Conservation (phyloP, 1,139 yeast species). For the Nematodospora anomalae region DNA sequence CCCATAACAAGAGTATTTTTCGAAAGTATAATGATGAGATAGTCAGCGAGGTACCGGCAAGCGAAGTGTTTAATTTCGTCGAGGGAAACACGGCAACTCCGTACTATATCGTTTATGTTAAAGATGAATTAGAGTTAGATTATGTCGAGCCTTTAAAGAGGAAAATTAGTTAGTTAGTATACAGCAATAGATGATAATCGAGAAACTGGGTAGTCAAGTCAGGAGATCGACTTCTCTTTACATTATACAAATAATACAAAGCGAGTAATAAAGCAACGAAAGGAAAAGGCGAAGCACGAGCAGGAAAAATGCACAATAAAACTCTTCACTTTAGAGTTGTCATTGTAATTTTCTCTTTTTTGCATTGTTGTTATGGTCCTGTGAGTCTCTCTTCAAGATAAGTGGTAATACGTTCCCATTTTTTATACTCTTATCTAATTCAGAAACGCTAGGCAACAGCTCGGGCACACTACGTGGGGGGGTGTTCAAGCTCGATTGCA, state of each 20-base stretch:
- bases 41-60: conserved; percentile 73
- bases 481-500: conserved; percentile 1
- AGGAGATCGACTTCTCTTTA: too few relatives aligned
- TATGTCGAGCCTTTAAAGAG: conserved; percentile 70
- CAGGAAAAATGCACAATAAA: too few relatives aligned
- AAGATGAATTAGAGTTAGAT: conserved; percentile 58
- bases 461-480: conserved; percentile 11
- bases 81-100: conserved; percentile 89
- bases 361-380: background rate
- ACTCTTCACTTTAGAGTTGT: too few relatives aligned
- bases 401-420: conserved; percentile 12
- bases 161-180: conserved; percentile 16
- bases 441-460: conserved; percentile 36
- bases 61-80: conserved; percentile 74
- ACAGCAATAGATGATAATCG: too few relatives aligned
- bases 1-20: conserved; percentile 59
- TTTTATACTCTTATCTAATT: conserved; percentile 36
- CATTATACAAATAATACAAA: too few relatives aligned
- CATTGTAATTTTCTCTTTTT: conserved; percentile 13
- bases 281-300: too few relatives aligned
- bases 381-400: background rate
- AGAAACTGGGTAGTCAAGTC: too few relatives aligned
- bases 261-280: too few relatives aligned
- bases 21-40: conserved; percentile 91
- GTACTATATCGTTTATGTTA: conserved; percentile 81